These are phyloP conservation scores for Ceratocystis ficicola DNA, from an alignment of 2,329 filamentous ascomycete genomes.

Conservation along the genomic window DNA sequence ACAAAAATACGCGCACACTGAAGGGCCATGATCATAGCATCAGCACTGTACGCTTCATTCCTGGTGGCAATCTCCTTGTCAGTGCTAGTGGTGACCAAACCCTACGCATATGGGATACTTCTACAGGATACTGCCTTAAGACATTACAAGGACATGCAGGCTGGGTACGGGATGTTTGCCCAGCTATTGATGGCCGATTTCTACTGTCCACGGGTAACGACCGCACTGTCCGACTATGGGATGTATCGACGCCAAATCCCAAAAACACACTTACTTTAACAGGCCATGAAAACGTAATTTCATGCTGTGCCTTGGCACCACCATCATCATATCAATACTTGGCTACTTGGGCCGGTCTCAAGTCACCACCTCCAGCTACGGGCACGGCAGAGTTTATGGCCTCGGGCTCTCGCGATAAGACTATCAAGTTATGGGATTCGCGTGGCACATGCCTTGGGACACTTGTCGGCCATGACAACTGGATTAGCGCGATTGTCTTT, in stretches of 20 bases:
- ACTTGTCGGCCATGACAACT: constrained; percentile 82
- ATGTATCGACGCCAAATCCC: constrained; percentile 51
- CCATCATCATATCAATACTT: constrained; percentile 66
- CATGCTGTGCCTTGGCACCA: constrained; percentile 80
- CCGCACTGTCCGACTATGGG: constrained; percentile 72
- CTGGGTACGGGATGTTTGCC: constrained; percentile 83
- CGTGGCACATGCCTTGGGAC: constrained; percentile 76
- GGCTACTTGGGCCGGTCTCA: constrained; percentile 64
- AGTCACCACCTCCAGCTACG: constrained; percentile 62
- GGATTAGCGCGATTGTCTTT: constrained; percentile 76
- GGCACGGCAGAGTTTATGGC: constrained; percentile 80
- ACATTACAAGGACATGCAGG: constrained; percentile 76
- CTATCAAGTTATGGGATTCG: constrained; percentile 78
- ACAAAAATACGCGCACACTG: constrained; percentile 87
- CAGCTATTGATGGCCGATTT: constrained; percentile 71
- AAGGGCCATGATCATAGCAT: constrained; percentile 89
- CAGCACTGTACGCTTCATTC: constrained; percentile 77
- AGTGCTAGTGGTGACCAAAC: constrained; percentile 78
- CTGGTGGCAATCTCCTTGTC: constrained; percentile 74
- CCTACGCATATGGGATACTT: constrained; percentile 82
- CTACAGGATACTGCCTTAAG: constrained; percentile 82
- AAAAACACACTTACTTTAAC: constrained; percentile 70
- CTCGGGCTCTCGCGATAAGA: constrained; percentile 80
- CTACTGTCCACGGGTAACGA: constrained; percentile 76
- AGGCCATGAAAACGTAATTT: constrained; percentile 74